Base-by-base conservation (phyloP, 2,329 filamentous ascomycete species). In the Fusarium burgessii region DNA sequence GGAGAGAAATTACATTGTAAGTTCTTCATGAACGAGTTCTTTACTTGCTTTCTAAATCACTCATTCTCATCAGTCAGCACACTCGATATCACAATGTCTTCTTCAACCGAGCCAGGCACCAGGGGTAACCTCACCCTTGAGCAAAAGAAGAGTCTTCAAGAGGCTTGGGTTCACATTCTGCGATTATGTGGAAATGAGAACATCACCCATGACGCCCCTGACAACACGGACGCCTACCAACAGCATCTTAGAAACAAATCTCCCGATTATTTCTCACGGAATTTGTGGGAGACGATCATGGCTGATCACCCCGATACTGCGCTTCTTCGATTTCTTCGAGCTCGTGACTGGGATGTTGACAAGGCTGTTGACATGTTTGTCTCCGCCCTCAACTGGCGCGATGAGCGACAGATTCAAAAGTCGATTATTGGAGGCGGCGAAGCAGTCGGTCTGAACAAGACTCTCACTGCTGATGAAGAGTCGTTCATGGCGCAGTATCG, bases 281-380 rank as follows among this genome's bases (percentile, higher is more conserved):
- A 36, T 6, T 40, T 74, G 1, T 74, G 72, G 72, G 58, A 61
- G 14, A 27, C 58, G 4, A 43, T 75, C 18, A 55, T 68, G 18
- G 60, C 59, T 2, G 78, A 84, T 35, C 75, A 84, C 54, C 82
- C 82, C 1, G 82, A 84, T 56, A 78, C 80, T 0, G 62, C 80
- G 2, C 71, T 80, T 1, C 75, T 84, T n/a, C 81, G 82, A 6
- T 84, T 83, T 62, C 77, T 82, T 25, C 76, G 82, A 35, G 80
- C 80, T 13, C 79, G 81, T 52, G 81, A 82, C 67, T 83, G 82
- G 78, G 77, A 84, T 65, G 77, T 84, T 7, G 71, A 77, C 2
- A 80, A 80, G 49, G 80, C 81, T 0, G 75, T 82, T 20, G 75
- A 78, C 20, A 84, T 84, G 79, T 74, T 83, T 40, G 77, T 81